A percentile compares a stretch with the other conserved stretches of the same genome.
phyloP scores from a whole-genome alignment of 257 asterid genomes.

The Forsythia viridissima region DNA sequence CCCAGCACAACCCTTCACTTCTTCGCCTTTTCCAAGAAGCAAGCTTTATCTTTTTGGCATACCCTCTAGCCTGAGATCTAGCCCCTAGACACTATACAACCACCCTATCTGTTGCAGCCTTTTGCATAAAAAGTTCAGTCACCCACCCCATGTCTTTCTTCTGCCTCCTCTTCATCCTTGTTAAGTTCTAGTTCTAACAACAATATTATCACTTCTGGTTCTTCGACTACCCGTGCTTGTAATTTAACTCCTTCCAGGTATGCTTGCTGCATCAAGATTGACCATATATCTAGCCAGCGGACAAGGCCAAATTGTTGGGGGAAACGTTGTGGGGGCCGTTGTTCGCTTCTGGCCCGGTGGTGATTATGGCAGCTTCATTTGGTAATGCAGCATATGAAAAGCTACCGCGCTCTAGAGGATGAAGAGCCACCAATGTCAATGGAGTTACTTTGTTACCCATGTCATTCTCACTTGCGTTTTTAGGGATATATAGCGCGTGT shows the following conservation, averaged over 20 bases:
- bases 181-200: slow-evolving; percentile 14
- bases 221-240: slow-evolving; percentile 17
- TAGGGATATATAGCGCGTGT: too few relatives aligned
- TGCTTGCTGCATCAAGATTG: too few relatives aligned
- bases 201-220: slow-evolving; percentile 12
- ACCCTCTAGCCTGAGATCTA: slow-evolving; percentile 38
- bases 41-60: slow-evolving; percentile 53
- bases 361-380: too few relatives aligned
- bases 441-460: too few relatives aligned
- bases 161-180: slow-evolving; percentile 21
- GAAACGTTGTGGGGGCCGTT: too few relatives aligned
- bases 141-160: slow-evolving; percentile 33
- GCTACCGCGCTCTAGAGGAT: too few relatives aligned
- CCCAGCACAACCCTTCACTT: slow-evolving; percentile 70
- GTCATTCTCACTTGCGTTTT: too few relatives aligned
- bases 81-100: slow-evolving; percentile 25
- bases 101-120: slow-evolving; percentile 55
- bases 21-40: slow-evolving; percentile 40
- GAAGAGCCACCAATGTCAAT: too few relatives aligned
- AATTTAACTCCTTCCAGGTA: neutral
- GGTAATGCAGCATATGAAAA: too few relatives aligned
- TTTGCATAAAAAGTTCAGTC: slow-evolving; percentile 50
- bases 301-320: too few relatives aligned
- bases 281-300: too few relatives aligned
- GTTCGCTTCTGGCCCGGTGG: too few relatives aligned